Conservation (phyloP, 2,329 filamentous ascomycete genomes). For the Ophiostoma fasciatum region DNA sequence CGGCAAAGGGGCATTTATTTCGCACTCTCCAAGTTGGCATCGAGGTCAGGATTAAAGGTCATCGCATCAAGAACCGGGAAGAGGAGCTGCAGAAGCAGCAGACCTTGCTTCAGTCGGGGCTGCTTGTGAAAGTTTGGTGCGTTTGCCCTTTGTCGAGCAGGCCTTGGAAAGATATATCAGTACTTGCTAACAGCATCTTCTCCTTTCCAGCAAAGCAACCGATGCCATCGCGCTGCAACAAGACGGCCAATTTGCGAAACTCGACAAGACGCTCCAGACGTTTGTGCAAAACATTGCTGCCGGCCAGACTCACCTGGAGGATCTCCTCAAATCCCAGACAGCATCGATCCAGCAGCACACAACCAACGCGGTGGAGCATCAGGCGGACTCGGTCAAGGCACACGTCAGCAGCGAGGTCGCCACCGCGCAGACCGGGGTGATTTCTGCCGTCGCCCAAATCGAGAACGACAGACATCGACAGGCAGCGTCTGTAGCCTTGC, state of each 20-base stretch:
- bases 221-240: background rate
- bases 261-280: background rate
- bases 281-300: background rate
- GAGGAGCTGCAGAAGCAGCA: background rate
- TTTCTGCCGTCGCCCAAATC: too few species aligned
- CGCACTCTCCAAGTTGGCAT: background rate
- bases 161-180: too few species aligned
- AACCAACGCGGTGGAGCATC: background rate
- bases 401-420: background rate
- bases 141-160: background rate
- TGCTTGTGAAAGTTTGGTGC: conserved; percentile 1
- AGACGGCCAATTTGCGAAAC: background rate
- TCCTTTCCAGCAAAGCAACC: background rate
- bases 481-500: background rate
- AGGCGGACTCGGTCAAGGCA: background rate
- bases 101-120: background rate
- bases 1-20: background rate
- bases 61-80: background rate
- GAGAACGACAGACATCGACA: too few species aligned
- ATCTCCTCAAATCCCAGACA: background rate
- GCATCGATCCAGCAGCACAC: background rate
- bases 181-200: too few species aligned
- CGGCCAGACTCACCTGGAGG: background rate
- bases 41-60: background rate
- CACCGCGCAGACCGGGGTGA: too few species aligned